phyloP scores from a whole-genome alignment of 371 early-diverging fungal genomes.

The Quaeritorhiza haematococci region DNA sequence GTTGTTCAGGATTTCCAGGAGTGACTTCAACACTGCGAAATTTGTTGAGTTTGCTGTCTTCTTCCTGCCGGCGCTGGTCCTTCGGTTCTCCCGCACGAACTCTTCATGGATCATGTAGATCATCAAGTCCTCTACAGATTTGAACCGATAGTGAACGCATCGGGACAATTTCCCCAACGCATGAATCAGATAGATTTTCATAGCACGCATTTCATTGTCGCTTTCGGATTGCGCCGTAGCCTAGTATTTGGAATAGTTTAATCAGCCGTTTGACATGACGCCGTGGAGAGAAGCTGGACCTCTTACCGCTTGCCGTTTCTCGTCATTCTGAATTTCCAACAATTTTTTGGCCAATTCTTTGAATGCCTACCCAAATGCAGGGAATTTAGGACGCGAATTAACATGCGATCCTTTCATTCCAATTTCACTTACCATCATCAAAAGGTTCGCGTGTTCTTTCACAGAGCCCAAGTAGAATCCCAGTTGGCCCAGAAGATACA shows the following conservation, averaged over 20 bases:
- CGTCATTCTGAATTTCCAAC: constrained; percentile 34
- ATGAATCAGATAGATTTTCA: constrained; percentile 41
- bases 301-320: constrained; percentile 8
- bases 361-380: constrained; percentile 24
- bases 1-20: constrained; percentile 37
- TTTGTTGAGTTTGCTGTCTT: constrained; percentile 16
- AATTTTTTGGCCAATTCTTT: constrained; percentile 28
- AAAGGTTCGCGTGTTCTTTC: constrained; percentile 33
- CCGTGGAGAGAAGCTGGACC: not conserved
- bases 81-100: constrained; percentile 30
- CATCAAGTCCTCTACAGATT: constrained; percentile 33
- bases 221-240: not conserved
- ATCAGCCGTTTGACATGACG: not conserved
- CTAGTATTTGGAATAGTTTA: not conserved
- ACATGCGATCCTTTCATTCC: not conserved
- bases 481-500: constrained; percentile 40
- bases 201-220: constrained; percentile 11
- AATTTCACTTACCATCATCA: constrained; percentile 21
- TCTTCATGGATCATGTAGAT: constrained; percentile 42
- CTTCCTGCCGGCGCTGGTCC: constrained; percentile 5
- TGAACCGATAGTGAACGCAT: constrained; percentile 20
- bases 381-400: not conserved
- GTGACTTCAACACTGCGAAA: constrained; percentile 30
- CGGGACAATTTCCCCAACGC: constrained; percentile 43
- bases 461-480: constrained; percentile 33